Evolutionary conservation across 1,284 basidiomycete species (phyloP).

Genomic region (Rhodotorula glutinis): DNA sequence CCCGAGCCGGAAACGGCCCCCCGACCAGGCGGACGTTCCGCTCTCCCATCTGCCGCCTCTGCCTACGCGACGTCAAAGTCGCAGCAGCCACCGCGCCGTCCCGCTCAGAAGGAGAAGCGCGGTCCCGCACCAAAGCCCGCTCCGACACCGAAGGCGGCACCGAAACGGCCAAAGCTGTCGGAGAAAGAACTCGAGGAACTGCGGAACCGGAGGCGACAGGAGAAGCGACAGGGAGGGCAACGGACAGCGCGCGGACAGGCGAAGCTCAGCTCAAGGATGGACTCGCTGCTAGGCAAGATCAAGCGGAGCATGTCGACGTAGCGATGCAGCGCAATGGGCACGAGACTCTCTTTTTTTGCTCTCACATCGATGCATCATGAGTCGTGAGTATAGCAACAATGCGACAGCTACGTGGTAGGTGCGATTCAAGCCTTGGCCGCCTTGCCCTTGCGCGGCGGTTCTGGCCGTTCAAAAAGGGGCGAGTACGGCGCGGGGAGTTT

Average conservation of each 20-base stretch:
- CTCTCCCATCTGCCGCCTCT: conserved; percentile 17
- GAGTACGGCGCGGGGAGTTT: conserved; percentile 34
- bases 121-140: background rate
- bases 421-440: background rate
- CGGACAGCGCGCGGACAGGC: conserved; percentile 33
- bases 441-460: conserved; percentile 1
- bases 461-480: conserved; percentile 41
- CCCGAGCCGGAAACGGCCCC: conserved; percentile 16
- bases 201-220: conserved; percentile 25
- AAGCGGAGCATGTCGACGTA: conserved; percentile 23
- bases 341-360: background rate
- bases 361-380: background rate
- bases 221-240: conserved; percentile 22
- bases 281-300: conserved; percentile 34
- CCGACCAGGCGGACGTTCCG: conserved; percentile 13
- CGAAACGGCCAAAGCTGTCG: conserved; percentile 21
- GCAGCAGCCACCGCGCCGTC: background rate
- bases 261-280: conserved; percentile 34
- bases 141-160: background rate
- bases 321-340: background rate
- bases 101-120: background rate
- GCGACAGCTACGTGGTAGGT: too few relatives aligned
- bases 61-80: background rate
- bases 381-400: background rate
- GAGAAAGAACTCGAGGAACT: conserved; percentile 30